Evolutionary conservation across 176 grass and related monocot genomes (phyloP).

Genomic region (Puya raimondii): DNA sequence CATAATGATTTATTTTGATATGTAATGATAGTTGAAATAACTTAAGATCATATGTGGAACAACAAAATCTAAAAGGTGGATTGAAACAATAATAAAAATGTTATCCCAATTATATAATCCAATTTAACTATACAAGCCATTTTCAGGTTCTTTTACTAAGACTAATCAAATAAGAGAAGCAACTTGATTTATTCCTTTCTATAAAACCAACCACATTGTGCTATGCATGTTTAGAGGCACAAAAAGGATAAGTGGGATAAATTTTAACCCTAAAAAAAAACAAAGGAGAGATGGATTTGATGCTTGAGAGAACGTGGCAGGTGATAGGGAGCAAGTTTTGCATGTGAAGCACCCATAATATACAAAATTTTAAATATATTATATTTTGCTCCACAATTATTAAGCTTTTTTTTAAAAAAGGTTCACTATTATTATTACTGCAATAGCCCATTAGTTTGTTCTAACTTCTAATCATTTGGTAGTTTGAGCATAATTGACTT

Average conservation of each 20-base stretch:
- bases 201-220: neutral
- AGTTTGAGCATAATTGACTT: neutral
- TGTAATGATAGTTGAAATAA: no score
- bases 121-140: no score
- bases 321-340: neutral
- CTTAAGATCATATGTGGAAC: no score
- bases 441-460: neutral
- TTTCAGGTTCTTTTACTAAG: no score
- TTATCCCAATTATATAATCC: no score
- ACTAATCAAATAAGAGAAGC: no score
- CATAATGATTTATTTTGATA: no score
- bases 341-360: neutral
- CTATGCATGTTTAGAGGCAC: neutral
- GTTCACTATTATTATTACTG: neutral
- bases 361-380: neutral
- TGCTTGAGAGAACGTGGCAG: neutral
- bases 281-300: neutral
- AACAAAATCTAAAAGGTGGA: no score
- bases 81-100: no score
- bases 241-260: neutral
- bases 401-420: no score
- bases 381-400: neutral
- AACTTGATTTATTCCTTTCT: no score
- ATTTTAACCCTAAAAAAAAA: neutral
- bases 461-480: slow-evolving; percentile 3